These are phyloP conservation scores for Vitis labrusca DNA, from an alignment of 164 flowering plant species.

Conservation along the genomic window DNA sequence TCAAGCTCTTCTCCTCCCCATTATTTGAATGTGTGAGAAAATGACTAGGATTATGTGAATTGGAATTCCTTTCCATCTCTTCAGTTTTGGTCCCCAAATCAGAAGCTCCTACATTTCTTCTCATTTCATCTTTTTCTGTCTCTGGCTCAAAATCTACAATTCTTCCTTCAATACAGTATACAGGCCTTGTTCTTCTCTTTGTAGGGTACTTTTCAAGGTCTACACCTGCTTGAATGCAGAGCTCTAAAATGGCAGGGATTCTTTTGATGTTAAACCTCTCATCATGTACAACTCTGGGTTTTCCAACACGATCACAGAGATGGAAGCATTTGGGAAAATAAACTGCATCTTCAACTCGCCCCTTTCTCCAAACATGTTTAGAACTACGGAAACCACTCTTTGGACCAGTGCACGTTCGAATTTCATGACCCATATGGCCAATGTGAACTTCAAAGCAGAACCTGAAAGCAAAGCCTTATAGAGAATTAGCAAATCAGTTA, in stretches of 20 bases:
- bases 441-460: conserved; percentile 82
- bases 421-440: conserved; percentile 73
- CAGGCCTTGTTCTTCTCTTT: conserved; percentile 76
- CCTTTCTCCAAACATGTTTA: conserved; percentile 75
- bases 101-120: not conserved
- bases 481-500: conserved; percentile 1
- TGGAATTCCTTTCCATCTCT: not conserved
- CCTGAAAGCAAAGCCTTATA: conserved; percentile 26
- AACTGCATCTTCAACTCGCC: conserved; percentile 60
- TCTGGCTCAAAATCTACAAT: conserved; percentile 71
- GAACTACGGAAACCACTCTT: conserved; percentile 56
- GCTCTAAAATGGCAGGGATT: conserved; percentile 82
- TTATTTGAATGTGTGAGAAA: conserved; percentile 1
- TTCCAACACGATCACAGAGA: conserved; percentile 76
- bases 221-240: conserved; percentile 90
- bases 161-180: conserved; percentile 77
- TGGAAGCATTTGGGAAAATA: conserved; percentile 70
- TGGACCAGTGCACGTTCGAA: conserved; percentile 74
- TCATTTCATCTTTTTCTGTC: conserved; percentile 19
- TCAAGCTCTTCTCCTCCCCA: conserved; percentile 19
- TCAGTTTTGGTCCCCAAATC: conserved; percentile 1
- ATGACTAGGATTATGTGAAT: not conserved
- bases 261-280: conserved; percentile 46
- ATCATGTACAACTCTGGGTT: conserved; percentile 72
- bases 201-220: conserved; percentile 63